Evolutionary conservation across 352 stramenopile genomes (phyloP), one percentile per base, ranked within the genome.

Genomic region (Phytophthora capsici): DNA sequence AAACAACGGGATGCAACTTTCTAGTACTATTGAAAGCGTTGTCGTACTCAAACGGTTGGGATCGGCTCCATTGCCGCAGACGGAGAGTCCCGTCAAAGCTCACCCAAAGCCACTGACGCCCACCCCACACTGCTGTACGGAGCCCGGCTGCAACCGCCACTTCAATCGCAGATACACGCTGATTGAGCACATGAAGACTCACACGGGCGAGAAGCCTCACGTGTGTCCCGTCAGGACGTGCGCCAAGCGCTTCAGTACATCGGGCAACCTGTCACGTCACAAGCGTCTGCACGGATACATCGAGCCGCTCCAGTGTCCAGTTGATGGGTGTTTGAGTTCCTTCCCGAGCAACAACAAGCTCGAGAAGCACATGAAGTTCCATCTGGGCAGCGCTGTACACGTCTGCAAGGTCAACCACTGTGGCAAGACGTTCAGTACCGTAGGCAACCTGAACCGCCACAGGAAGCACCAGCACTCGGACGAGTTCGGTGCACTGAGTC

Each of bases 361-460:
- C 44, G 74, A 78, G 22, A 82, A 85, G 46, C 78, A 87, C 65
- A 85, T 85, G 73, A 79, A 83, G 62, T 84, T 74, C 40, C 78
- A 88, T 25, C 36, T 69, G 2, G 78, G 78, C 16, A 65, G 59
- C 43, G 61, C 66, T n/a, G 73, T 80, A 14, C 72, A 86, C 25
- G 71, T 79, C 10, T 88, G 78, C 56, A 71, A 26, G 0, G 63
- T 82, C 46, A 53, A 63, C 19, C 63, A 71, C n/a, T 88, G 77
- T 40, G 78, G 77, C 56, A 88, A 88, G 51, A 85, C 77, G 12
- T 88, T 87, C 56, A 87, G 71, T 45, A 85, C 78, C 1, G 73
- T 67, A 13, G 78, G 78, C 14, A 87, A 87, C 38, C 65, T 87
- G 1, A 84, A 80, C 26, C 73, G 78, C 20, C 78, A 88, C 55